Evolutionary conservation across 495 filamentous ascomycete genomes (phyloP).

Genomic region (Hypoxylon lienhwacheense): DNA sequence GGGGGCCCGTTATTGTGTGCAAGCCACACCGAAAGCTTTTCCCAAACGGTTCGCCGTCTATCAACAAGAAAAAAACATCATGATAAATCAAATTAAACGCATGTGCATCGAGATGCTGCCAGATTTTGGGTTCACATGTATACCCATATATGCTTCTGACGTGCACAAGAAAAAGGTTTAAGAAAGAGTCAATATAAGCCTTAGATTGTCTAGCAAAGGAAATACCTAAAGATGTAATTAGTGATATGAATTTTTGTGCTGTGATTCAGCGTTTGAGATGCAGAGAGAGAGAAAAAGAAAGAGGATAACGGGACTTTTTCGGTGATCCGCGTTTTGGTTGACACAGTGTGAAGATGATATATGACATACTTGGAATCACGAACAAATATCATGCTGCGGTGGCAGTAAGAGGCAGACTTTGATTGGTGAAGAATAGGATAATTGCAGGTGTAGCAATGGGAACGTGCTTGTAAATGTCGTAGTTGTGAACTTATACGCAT

Average conservation of each 20-base stretch:
- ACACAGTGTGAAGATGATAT: too few relatives aligned
- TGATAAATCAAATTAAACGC: slow-evolving; percentile 14
- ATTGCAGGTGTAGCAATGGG: neutral
- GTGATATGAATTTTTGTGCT: too few relatives aligned
- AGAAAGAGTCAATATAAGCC: slow-evolving; percentile 4
- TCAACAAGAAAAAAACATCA: slow-evolving; percentile 15
- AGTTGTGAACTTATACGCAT: neutral
- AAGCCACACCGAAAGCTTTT: slow-evolving; percentile 27
- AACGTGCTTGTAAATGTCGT: neutral
- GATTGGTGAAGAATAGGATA: neutral
- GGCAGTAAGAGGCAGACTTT: too few relatives aligned
- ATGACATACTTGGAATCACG: too few relatives aligned
- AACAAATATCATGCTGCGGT: too few relatives aligned
- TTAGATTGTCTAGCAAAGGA: neutral
- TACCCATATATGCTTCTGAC: slow-evolving; percentile 1
- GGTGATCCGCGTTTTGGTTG: too few relatives aligned
- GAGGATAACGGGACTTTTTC: too few relatives aligned
- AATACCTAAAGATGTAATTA: neutral
- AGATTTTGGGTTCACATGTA: slow-evolving; percentile 25
- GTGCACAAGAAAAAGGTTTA: slow-evolving; percentile 18
- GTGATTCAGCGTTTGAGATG: too few relatives aligned
- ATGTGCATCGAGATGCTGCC: slow-evolving; percentile 6
- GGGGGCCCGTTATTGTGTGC: slow-evolving; percentile 8
- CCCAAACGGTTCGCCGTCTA: slow-evolving; percentile 15
- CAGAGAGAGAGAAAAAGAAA: too few relatives aligned